Evolutionary conservation across 495 filamentous ascomycete species (phyloP).

Genomic region (Penicillium goetzii): DNA sequence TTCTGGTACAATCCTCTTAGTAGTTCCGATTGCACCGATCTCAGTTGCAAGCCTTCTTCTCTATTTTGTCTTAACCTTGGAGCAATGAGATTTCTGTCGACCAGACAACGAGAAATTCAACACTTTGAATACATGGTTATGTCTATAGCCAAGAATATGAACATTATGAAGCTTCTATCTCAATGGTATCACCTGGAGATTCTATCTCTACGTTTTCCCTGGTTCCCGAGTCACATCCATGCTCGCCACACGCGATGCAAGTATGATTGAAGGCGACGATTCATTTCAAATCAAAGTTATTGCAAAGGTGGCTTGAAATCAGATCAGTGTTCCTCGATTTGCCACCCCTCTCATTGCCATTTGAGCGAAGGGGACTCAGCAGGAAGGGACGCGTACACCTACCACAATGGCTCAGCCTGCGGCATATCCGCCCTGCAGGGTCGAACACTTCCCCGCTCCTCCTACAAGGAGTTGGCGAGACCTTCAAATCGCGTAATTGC

Average conservation of each 20-base stretch:
- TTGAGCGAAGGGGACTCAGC: neutral
- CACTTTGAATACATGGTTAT: slow-evolving; percentile 55
- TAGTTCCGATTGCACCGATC: slow-evolving; percentile 63
- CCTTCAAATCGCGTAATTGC: no score
- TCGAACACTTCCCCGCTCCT: neutral
- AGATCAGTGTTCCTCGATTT: neutral
- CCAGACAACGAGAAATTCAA: slow-evolving; percentile 26
- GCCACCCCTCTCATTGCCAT: neutral
- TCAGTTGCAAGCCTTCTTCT: slow-evolving; percentile 21
- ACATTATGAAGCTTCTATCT: slow-evolving; percentile 57
- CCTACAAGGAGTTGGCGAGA: neutral
- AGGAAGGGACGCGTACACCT: slow-evolving; percentile 1
- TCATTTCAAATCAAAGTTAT: neutral
- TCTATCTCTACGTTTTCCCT: slow-evolving; percentile 43
- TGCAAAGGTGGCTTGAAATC: neutral
- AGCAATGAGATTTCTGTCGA: neutral
- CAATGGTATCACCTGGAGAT: slow-evolving; percentile 37
- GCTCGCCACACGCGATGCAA: slow-evolving; percentile 39
- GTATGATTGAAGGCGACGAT: slow-evolving; percentile 28
- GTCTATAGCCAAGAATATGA: slow-evolving; percentile 41
- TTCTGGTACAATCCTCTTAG: slow-evolving; percentile 51
- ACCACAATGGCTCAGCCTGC: neutral
- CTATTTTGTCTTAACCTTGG: neutral
- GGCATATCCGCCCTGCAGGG: slow-evolving; percentile 3
- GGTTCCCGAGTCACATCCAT: slow-evolving; percentile 43